A percentile compares a stretch with the other conserved stretches of the same genome.
These are phyloP conservation scores for Przewalskia tangutica DNA, from an alignment of 257 asterid species.

Conservation along the genomic window DNA sequence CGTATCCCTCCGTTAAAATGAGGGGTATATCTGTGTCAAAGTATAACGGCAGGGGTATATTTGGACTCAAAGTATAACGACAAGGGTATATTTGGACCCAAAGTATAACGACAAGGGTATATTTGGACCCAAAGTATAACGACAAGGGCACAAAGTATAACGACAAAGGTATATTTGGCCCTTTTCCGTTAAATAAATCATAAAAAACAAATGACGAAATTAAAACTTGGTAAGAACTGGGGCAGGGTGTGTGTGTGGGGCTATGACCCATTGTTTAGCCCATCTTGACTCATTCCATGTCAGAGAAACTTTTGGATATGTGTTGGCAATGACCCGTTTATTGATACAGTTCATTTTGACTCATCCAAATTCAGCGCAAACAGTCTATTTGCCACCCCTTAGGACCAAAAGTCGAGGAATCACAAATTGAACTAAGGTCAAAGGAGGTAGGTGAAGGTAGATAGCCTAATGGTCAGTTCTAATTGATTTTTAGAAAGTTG, in stretches of 20 bases:
- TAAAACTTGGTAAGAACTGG: not conserved
- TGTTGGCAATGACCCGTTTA: not conserved
- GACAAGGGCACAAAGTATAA: too few species aligned
- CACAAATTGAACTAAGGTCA: not conserved
- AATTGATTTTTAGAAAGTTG: not conserved
- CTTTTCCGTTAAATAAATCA: too few species aligned
- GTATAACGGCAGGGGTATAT: too few species aligned
- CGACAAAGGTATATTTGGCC: too few species aligned
- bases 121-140: too few species aligned
- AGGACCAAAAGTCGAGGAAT: not conserved
- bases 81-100: too few species aligned
- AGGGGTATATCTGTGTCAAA: too few species aligned
- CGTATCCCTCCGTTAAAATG: too few species aligned
- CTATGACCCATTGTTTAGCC: not conserved
- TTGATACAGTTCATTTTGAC: not conserved
- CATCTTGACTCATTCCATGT: not conserved
- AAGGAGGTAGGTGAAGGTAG: slow-evolving; percentile 1
- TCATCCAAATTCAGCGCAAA: not conserved
- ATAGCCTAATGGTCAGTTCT: not conserved
- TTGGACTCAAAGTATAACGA: too few species aligned
- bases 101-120: too few species aligned
- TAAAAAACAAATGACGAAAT: not conserved
- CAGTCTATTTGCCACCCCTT: not conserved
- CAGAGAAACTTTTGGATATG: not conserved
- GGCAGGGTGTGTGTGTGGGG: too few species aligned